Conservation (phyloP, 768 basidiomycete genomes). For the Suillus americanus region DNA sequence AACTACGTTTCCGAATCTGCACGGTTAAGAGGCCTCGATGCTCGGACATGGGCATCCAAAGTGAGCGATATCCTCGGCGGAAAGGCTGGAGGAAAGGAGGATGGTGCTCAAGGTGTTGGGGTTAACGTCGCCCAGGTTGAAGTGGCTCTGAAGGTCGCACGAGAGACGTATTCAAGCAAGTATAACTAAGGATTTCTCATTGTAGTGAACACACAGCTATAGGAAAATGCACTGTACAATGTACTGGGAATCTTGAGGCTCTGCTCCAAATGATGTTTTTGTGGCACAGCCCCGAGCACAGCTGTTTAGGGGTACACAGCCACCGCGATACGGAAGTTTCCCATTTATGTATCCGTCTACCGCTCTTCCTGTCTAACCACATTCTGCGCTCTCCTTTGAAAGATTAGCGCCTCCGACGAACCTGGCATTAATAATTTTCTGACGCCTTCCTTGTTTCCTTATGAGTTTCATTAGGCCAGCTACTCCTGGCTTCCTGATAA, state of each 20-base stretch:
- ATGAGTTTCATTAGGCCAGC: constrained; percentile 79
- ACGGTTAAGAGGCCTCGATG: constrained; percentile 72
- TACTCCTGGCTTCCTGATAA: constrained; percentile 86
- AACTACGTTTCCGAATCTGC: constrained; percentile 72
- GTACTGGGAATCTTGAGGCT: neutral
- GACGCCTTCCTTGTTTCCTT: constrained; percentile 7
- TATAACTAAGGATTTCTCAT: constrained; percentile 5
- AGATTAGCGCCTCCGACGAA: neutral
- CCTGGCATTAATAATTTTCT: neutral
- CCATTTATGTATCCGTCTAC: neutral
- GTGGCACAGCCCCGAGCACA: constrained; percentile 2
- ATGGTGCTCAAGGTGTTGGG: constrained; percentile 89
- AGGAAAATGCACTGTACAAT: too few relatives aligned
- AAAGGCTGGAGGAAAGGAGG: constrained; percentile 97
- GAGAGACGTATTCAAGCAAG: constrained; percentile 34
- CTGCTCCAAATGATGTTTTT: neutral
- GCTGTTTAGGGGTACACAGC: constrained; percentile 1
- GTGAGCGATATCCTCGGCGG: constrained; percentile 84
- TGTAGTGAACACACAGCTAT: neutral
- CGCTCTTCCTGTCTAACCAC: neutral
- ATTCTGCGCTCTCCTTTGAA: neutral
- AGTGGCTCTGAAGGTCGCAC: constrained; percentile 66
- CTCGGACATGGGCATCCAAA: constrained; percentile 82
- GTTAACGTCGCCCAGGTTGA: constrained; percentile 56
- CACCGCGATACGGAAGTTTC: neutral